Evolutionary conservation across 129 eudicot species (phyloP).

Genomic region (Silybum marianum): DNA sequence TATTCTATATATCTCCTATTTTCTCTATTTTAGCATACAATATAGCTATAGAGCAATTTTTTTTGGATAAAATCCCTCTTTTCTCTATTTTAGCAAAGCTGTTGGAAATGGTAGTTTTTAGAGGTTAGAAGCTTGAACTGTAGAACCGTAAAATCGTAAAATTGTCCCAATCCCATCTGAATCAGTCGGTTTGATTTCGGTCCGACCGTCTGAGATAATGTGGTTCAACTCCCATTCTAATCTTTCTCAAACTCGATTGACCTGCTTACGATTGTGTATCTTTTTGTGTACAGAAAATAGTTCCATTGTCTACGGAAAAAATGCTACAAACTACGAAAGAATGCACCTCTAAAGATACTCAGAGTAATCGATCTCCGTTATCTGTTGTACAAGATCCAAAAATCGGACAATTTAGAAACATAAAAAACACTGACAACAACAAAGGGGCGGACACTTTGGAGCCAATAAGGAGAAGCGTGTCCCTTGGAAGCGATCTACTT

Average conservation of each 20-base stretch:
- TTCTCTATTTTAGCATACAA: too few relatives aligned
- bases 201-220: not conserved
- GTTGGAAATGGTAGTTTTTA: not conserved
- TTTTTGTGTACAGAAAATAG: conserved; percentile 45
- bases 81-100: too few relatives aligned
- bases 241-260: not conserved
- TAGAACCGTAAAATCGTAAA: not conserved
- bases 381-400: too few relatives aligned
- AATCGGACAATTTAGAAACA: conserved; percentile 41
- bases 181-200: not conserved
- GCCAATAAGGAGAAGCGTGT: conserved; percentile 46
- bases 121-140: not conserved
- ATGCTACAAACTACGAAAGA: conserved; percentile 55
- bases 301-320: conserved; percentile 48
- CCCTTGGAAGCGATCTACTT: conserved; percentile 49
- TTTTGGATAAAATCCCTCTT: too few relatives aligned
- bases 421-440: conserved; percentile 29
- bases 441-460: conserved; percentile 2
- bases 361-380: not conserved
- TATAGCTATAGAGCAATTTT: too few relatives aligned
- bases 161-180: not conserved
- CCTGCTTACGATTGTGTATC: not conserved
- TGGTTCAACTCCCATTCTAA: conserved; percentile 15
- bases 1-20: too few relatives aligned
- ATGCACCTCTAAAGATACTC: conserved; percentile 30